Conservation (phyloP, 352 stramenopile genomes). For the Globisporangium rhizosaccharum region DNA sequence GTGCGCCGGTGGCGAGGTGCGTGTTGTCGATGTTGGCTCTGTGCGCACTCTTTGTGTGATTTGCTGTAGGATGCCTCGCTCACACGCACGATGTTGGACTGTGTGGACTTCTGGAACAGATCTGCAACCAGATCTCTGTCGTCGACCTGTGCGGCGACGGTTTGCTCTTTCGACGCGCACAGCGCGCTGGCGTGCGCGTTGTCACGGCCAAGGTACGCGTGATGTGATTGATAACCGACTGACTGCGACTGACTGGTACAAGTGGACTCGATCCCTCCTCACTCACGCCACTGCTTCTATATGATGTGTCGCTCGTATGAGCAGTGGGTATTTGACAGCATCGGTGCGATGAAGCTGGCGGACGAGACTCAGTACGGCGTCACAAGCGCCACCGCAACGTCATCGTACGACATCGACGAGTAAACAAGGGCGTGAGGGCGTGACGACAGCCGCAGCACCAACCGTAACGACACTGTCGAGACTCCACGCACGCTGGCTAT, state of each 20-base stretch:
- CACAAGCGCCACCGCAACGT: background rate
- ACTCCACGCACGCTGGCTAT: too few species aligned
- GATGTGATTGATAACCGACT: too few species aligned
- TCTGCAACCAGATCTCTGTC: constrained; percentile 71
- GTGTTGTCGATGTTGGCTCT: background rate
- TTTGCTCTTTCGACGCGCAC: constrained; percentile 51
- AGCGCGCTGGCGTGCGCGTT: constrained; percentile 45
- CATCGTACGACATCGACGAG: constrained; percentile 5
- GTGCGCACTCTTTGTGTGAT: background rate
- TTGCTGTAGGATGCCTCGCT: background rate
- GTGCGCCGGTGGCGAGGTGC: constrained; percentile 68
- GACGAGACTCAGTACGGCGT: constrained; percentile 31
- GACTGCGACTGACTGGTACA: too few species aligned
- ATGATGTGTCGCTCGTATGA: background rate
- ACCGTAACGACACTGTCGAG: too few species aligned
- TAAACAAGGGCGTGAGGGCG: background rate
- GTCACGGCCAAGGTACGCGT: constrained; percentile 56
- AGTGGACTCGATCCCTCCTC: too few species aligned
- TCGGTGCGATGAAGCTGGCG: constrained; percentile 52
- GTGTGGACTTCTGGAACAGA: constrained; percentile 19
- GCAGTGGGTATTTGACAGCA: constrained; percentile 77
- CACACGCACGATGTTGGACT: background rate
- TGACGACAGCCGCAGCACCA: too few species aligned
- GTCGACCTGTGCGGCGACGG: constrained; percentile 53
- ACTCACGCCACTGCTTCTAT: background rate